Evolutionary conservation across 106 monocot species (phyloP).

Genomic region (Acorus gramineus): DNA sequence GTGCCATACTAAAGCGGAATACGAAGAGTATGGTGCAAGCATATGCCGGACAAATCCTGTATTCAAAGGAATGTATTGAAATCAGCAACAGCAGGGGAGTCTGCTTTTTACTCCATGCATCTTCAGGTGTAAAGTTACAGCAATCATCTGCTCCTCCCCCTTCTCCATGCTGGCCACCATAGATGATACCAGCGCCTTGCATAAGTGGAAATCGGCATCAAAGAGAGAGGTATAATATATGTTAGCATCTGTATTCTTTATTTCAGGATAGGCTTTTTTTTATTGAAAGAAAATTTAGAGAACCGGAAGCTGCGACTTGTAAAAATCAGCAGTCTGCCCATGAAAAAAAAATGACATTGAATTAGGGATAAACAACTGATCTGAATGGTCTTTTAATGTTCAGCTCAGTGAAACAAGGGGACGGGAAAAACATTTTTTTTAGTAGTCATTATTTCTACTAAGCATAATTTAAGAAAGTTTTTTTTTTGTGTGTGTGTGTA

Average conservation of each 20-base stretch:
- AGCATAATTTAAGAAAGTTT: no score
- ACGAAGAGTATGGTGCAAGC: slow-evolving; percentile 83
- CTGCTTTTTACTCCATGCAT: no score
- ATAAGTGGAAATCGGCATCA: not conserved
- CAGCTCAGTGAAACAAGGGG: no score
- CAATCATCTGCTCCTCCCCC: not conserved
- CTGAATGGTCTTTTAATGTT: not conserved
- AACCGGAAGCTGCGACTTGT: not conserved
- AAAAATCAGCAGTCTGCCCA: not conserved
- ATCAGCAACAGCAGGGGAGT: not conserved
- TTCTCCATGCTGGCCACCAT: no score
- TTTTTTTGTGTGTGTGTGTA: no score
- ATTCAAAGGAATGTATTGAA: slow-evolving; percentile 85
- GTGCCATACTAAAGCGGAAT: slow-evolving; percentile 91
- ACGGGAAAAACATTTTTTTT: no score
- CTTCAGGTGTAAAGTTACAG: not conserved
- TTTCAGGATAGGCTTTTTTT: not conserved
- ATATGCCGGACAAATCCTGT: slow-evolving; percentile 80
- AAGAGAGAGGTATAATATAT: slow-evolving; percentile 11
- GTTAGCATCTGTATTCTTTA: slow-evolving; percentile 19
- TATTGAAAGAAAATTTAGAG: not conserved
- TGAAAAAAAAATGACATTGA: not conserved
- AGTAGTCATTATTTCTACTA: no score
- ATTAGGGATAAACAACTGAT: not conserved
- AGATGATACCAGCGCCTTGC: no score